Base-by-base conservation (phyloP, 1,139 yeast genomes). In the Nematodospora anomalae region DNA sequence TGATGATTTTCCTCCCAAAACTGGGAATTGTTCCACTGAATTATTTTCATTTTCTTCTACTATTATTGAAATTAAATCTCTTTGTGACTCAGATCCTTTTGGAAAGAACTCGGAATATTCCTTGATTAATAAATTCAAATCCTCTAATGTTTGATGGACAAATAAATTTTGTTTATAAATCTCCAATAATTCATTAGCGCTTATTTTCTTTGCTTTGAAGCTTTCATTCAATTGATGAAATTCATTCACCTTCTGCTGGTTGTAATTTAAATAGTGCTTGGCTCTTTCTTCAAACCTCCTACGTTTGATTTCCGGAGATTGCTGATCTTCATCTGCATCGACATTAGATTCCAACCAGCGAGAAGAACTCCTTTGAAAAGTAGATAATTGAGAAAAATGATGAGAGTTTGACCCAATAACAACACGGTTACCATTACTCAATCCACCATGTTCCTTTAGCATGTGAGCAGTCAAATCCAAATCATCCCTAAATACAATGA, bases 401-500 rank as follows among this genome's bases (percentile, higher is more conserved):
- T 75, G 69, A 10, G 62, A 55, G 9, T 71, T 57, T 2, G 71
- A 60, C 2, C 78, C 78, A 36, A 72, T 58, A 0, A 73, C 64
- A 16, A 70, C 51, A 31, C 68, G 51, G 27, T 64, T 67, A 34
- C 70, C 71, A 2, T 74, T 73, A n/a, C 78, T 73, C 48, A 47
- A 48, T 3, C 78, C 76, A 4, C 90, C 83, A 59, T 92, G 98
- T 46, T 84, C 92, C 46, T 80, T 79, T 35, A 88, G 64, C 82
- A 88, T 83, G 58, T 92, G 98, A 2, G 95, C 94, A 35, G 87
- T 83, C 36, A 92, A 67, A 51, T 89, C 97, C 44, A 89, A 64
- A 41, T 87, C 95, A 46, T 89, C 92, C 21, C 83, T 75, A 55
- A 92, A 92, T 1, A 92, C 98, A 24, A 94, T 94, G 62, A 92